Conservation (phyloP, 139 green algal genomes). For the Desmodesmus armatus region DNA sequence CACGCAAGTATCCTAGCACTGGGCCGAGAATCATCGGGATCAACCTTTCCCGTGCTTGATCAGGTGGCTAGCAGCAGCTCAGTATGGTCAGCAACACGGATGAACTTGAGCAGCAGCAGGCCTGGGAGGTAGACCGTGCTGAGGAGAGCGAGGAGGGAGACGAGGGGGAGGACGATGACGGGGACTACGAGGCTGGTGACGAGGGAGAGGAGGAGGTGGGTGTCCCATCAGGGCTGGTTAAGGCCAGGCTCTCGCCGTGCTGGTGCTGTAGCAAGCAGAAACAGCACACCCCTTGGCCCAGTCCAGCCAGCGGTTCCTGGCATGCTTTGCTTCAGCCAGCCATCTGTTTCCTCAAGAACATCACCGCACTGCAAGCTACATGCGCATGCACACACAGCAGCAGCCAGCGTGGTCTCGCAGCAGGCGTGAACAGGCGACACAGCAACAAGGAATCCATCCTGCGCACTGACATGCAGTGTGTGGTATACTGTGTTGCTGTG, state of each 20-base stretch:
- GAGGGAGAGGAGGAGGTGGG: conserved; percentile 21
- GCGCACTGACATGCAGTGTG: not conserved
- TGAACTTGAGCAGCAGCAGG: conserved; percentile 27
- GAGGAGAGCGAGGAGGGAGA: conserved; percentile 23
- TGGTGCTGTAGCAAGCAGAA: too few species aligned
- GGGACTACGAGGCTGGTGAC: conserved; percentile 24
- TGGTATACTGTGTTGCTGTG: not conserved
- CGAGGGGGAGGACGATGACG: conserved; percentile 33
- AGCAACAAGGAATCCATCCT: not conserved
- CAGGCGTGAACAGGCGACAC: not conserved
- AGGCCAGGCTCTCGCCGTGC: not conserved
- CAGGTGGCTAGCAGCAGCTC: not conserved
- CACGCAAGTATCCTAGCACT: too few species aligned
- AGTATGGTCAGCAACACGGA: conserved; percentile 4
- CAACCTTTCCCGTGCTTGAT: too few species aligned
- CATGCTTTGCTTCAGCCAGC: too few species aligned
- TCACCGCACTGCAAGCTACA: too few species aligned
- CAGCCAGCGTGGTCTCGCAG: too few species aligned
- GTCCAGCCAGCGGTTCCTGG: too few species aligned
- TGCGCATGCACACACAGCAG: too few species aligned
- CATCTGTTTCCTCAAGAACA: too few species aligned
- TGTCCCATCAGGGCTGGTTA: not conserved
- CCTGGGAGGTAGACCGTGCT: conserved; percentile 20
- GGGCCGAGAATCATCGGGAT: too few species aligned
- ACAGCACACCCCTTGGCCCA: too few species aligned